Conservation (phyloP, 2,329 filamentous ascomycete genomes). For the Penicillium sp. region DNA sequence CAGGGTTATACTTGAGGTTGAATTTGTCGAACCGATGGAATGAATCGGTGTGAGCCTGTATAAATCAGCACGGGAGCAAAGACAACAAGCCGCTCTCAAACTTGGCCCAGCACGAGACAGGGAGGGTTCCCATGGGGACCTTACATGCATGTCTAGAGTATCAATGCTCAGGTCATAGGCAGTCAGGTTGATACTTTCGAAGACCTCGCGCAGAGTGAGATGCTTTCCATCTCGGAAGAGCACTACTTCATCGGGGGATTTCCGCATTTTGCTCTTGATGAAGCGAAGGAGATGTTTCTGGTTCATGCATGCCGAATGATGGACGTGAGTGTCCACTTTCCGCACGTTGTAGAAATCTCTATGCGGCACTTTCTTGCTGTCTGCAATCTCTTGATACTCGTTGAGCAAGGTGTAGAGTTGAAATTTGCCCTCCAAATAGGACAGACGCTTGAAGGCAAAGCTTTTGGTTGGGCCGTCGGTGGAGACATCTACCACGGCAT, state of each 20-base stretch:
- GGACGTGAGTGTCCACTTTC: slow-evolving; percentile 98
- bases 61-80: slow-evolving; percentile 13
- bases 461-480: slow-evolving; percentile 96
- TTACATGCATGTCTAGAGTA: slow-evolving; percentile 95
- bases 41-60: slow-evolving; percentile 86
- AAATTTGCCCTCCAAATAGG: slow-evolving; percentile 96
- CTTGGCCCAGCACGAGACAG: background rate
- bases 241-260: slow-evolving; percentile 90
- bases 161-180: slow-evolving; percentile 98
- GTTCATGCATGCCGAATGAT: slow-evolving; percentile 99
- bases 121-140: slow-evolving; percentile 35
- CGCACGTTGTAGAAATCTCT: slow-evolving; percentile 99
- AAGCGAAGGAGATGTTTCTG: slow-evolving; percentile 97
- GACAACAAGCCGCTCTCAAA: background rate
- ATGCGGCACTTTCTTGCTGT: slow-evolving; percentile 96
- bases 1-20: slow-evolving; percentile 97
- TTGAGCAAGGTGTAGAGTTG: slow-evolving; percentile 92
- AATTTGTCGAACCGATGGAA: slow-evolving; percentile 99
- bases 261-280: slow-evolving; percentile 99
- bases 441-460: slow-evolving; percentile 90
- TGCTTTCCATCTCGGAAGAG: slow-evolving; percentile 90
- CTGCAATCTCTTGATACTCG: slow-evolving; percentile 96
- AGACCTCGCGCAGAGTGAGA: slow-evolving; percentile 88
- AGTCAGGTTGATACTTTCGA: slow-evolving; percentile 94
- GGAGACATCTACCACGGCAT: slow-evolving; percentile 81